A percentile compares a stretch with the other conserved stretches of the same genome.
These are phyloP conservation scores for Capronia epimyces DNA, from an alignment of 2,329 filamentous ascomycete genomes.

Conservation along the genomic window DNA sequence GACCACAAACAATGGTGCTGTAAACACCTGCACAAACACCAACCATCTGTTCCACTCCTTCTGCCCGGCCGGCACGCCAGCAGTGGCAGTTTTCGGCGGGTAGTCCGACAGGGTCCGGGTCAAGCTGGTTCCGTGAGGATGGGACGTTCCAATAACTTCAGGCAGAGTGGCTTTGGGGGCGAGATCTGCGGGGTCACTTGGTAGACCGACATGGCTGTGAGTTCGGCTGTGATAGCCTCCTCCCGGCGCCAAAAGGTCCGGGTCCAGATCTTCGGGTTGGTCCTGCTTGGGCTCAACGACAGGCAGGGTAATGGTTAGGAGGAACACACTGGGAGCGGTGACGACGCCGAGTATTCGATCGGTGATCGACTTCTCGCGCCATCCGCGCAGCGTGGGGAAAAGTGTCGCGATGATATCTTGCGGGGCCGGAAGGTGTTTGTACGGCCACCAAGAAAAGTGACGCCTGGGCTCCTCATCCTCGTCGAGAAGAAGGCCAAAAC, in stretches of 20 bases:
- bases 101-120: constrained; percentile 37
- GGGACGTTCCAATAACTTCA: constrained; percentile 6
- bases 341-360: constrained; percentile 75
- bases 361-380: constrained; percentile 76
- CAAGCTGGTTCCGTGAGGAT: constrained; percentile 17
- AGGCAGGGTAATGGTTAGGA: constrained; percentile 83
- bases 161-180: constrained; percentile 16
- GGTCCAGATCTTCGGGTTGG: constrained; percentile 44
- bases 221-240: constrained; percentile 17
- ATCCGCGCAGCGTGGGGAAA: constrained; percentile 80
- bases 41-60: constrained; percentile 88
- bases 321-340: constrained; percentile 82
- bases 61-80: constrained; percentile 30
- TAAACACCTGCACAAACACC: constrained; percentile 75
- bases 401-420: constrained; percentile 66
- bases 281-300: constrained; percentile 69
- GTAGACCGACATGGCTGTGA: constrained; percentile 32
- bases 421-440: constrained; percentile 65
- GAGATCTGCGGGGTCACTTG: constrained; percentile 36
- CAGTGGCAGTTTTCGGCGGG: constrained; percentile 34
- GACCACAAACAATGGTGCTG: constrained; percentile 76
- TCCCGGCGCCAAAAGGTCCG: constrained; percentile 23
- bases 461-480: constrained; percentile 39
- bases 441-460: constrained; percentile 72
- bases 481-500: constrained; percentile 33